phyloP scores from a whole-genome alignment of 2,329 filamentous ascomycete species.

The Phyllosticta citrichinensis region DNA sequence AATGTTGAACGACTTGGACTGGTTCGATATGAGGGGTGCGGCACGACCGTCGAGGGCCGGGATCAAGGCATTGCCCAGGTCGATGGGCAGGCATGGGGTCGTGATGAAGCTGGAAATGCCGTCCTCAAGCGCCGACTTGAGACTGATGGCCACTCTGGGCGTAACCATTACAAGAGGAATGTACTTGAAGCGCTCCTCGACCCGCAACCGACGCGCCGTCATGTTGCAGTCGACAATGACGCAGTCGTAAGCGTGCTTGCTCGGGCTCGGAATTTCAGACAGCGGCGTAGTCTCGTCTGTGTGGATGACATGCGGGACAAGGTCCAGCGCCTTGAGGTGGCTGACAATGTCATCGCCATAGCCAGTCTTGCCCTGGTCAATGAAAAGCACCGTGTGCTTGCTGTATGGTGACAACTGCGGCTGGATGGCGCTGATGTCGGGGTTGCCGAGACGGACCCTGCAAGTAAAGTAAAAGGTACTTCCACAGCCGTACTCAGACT shows the following conservation, averaged over 20 bases:
- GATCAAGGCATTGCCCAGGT: slow-evolving; percentile 91
- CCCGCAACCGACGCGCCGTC: slow-evolving; percentile 73
- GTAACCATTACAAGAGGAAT: slow-evolving; percentile 90
- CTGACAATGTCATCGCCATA: slow-evolving; percentile 65
- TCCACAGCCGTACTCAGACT: slow-evolving; percentile 81
- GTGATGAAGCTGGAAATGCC: slow-evolving; percentile 99
- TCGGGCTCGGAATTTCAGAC: slow-evolving; percentile 16
- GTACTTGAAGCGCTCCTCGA: slow-evolving; percentile 93
- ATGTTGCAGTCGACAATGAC: slow-evolving; percentile 92
- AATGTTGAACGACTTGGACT: slow-evolving; percentile 92
- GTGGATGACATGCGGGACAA: slow-evolving; percentile 76
- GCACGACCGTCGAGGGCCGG: slow-evolving; percentile 89
- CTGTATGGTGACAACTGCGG: slow-evolving; percentile 84
- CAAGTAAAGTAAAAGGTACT: slow-evolving; percentile 97
- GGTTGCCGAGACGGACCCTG: slow-evolving; percentile 72
- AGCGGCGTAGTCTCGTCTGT: slow-evolving; percentile 58
- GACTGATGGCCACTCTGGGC: slow-evolving; percentile 76
- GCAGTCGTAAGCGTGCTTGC: slow-evolving; percentile 69
- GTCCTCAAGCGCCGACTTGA: slow-evolving; percentile 88
- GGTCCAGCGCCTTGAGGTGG: slow-evolving; percentile 69
- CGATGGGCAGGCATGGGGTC: slow-evolving; percentile 85
- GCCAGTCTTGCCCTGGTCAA: slow-evolving; percentile 78
- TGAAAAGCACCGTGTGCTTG: slow-evolving; percentile 84
- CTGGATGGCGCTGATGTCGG: slow-evolving; percentile 66
- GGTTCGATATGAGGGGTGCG: slow-evolving; percentile 82